These are phyloP conservation scores for Diplodia intermedia DNA, from an alignment of 2,329 filamentous ascomycete genomes.

Conservation along the genomic window DNA sequence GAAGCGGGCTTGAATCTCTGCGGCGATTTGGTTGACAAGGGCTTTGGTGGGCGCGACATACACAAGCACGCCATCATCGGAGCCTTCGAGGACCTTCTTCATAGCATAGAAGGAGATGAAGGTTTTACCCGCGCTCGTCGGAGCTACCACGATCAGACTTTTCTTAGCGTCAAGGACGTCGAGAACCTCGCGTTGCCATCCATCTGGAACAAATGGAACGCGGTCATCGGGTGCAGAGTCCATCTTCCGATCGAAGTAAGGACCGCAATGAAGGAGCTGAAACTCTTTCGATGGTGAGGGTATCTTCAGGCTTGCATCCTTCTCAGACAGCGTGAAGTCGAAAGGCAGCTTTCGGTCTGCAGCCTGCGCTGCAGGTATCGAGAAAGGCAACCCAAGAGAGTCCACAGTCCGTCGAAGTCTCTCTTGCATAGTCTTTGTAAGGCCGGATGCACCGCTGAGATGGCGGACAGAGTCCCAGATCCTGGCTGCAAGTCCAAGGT, in stretches of 20 bases:
- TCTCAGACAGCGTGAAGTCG: constrained; percentile 40
- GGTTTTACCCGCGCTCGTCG: constrained; percentile 80
- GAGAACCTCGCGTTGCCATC: constrained; percentile 76
- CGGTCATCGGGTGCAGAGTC: constrained; percentile 71
- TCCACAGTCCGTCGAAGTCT: constrained; percentile 49
- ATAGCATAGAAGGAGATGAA: constrained; percentile 88
- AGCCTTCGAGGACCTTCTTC: constrained; percentile 73
- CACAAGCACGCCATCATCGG: constrained; percentile 73
- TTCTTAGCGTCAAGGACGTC: constrained; percentile 74
- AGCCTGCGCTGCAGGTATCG: constrained; percentile 41
- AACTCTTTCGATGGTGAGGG: constrained; percentile 61
- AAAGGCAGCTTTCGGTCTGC: constrained; percentile 55
- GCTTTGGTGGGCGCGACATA: constrained; percentile 85
- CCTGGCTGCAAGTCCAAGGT: constrained; percentile 54
- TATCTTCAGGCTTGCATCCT: constrained; percentile 44
- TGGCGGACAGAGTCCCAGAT: constrained; percentile 54
- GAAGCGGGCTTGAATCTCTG: constrained; percentile 77
- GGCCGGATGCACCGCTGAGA: constrained; percentile 47
- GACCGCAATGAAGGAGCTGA: constrained; percentile 72
- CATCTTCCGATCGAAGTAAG: constrained; percentile 77
- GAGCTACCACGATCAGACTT: constrained; percentile 77
- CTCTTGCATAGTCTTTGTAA: constrained; percentile 52
- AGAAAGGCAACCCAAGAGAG: constrained; percentile 48
- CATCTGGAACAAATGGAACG: constrained; percentile 75
- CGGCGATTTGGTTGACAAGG: constrained; percentile 82